Percentiles rank a stretch among this genome's conserved stretches.
Evolutionary conservation across 495 filamentous ascomycete species (phyloP).

Genomic region (Aspergillus egyptiacus): DNA sequence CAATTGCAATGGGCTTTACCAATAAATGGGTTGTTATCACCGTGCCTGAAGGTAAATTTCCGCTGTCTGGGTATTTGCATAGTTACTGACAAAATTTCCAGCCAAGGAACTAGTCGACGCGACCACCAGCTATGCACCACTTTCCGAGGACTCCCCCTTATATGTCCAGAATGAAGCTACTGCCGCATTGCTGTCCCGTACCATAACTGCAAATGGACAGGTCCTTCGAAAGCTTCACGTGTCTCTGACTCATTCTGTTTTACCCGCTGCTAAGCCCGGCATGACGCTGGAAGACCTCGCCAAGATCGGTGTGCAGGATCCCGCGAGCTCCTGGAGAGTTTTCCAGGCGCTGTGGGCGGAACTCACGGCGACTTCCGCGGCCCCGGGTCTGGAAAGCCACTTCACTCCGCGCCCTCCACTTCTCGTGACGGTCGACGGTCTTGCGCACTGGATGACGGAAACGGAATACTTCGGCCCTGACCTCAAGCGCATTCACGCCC

Average conservation of each 20-base stretch:
- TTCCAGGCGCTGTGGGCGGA: conserved; percentile 80
- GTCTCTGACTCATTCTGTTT: conserved; percentile 51
- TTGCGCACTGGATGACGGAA: conserved; percentile 72
- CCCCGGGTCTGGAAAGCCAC: conserved; percentile 29
- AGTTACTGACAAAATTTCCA: conserved; percentile 29
- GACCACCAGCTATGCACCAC: conserved; percentile 68
- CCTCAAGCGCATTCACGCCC: conserved; percentile 73
- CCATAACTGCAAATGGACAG: conserved; percentile 63
- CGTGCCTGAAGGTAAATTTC: conserved; percentile 74
- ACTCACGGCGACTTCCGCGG: conserved; percentile 54
- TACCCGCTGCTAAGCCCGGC: conserved; percentile 48
- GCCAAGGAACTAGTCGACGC: conserved; percentile 76
- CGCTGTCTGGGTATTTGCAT: conserved; percentile 2
- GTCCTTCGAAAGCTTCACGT: conserved; percentile 55
- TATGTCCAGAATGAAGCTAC: conserved; percentile 76
- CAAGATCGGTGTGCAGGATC: conserved; percentile 64
- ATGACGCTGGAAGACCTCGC: conserved; percentile 62
- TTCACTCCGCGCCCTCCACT: conserved; percentile 64
- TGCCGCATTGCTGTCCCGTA: conserved; percentile 62
- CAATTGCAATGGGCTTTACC: conserved; percentile 71
- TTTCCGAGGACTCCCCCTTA: conserved; percentile 53
- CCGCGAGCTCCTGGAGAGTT: conserved; percentile 69
- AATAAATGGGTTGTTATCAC: conserved; percentile 85
- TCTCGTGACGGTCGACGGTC: conserved; percentile 69
- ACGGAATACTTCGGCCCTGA: conserved; percentile 64